These are phyloP conservation scores for Verticillium isaacii DNA, from an alignment of 2,329 filamentous ascomycete species.

Conservation along the genomic window DNA sequence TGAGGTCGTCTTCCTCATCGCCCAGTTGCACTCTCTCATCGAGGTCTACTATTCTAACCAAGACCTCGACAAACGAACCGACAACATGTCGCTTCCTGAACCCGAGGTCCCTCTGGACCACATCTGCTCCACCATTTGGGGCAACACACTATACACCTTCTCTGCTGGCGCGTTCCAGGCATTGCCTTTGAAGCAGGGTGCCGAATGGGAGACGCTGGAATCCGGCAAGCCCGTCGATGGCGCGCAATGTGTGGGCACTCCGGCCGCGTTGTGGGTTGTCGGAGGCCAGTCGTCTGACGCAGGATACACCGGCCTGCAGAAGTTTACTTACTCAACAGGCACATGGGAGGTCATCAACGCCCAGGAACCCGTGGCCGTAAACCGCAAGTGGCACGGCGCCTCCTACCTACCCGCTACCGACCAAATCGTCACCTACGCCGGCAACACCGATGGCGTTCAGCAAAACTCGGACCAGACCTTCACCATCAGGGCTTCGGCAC, in stretches of 20 bases:
- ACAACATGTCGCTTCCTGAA: constrained; percentile 64
- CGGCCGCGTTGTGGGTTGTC: constrained; percentile 71
- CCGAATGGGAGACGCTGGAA: constrained; percentile 63
- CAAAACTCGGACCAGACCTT: constrained; percentile 69
- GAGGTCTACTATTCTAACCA: background rate
- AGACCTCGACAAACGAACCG: background rate
- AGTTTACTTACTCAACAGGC: constrained; percentile 49
- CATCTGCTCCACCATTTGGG: constrained; percentile 76
- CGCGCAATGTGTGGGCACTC: constrained; percentile 70
- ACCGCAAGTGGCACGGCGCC: constrained; percentile 70
- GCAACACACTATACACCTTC: constrained; percentile 82
- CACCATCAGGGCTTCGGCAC: constrained; percentile 60
- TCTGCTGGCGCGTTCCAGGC: constrained; percentile 71
- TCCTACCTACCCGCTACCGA: constrained; percentile 67
- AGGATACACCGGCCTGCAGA: constrained; percentile 72
- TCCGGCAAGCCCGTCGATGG: constrained; percentile 68
- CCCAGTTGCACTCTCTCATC: background rate
- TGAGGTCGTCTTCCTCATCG: background rate
- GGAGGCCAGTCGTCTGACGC: constrained; percentile 57
- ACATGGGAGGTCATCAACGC: constrained; percentile 46
- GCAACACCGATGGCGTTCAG: constrained; percentile 56
- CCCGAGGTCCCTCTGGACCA: constrained; percentile 66
- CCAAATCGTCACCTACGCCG: constrained; percentile 76
- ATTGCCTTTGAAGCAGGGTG: constrained; percentile 62
- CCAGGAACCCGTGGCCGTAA: constrained; percentile 50